Evolutionary conservation across 2,329 filamentous ascomycete genomes (phyloP).

Genomic region (Calonectria pauciramosa): DNA sequence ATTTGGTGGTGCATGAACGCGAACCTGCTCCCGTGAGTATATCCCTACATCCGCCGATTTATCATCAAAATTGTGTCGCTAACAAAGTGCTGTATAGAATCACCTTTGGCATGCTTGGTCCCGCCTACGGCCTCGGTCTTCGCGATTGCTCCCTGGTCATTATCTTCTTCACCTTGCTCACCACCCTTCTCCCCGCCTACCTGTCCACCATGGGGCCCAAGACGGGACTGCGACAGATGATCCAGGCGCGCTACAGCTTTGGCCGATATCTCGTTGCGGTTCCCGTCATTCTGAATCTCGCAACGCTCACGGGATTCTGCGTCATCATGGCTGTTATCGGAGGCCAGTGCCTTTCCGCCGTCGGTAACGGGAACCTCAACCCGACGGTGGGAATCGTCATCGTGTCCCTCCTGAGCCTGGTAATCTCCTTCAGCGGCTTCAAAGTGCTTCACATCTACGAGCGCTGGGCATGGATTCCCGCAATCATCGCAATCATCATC

Average conservation of each 20-base stretch:
- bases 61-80: too few relatives aligned
- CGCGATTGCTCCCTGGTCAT: constrained; percentile 59
- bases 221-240: constrained; percentile 63
- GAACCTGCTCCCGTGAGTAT: constrained; percentile 48
- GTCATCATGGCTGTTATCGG: constrained; percentile 63
- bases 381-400: constrained; percentile 63
- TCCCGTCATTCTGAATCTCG: constrained; percentile 57
- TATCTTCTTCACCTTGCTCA: constrained; percentile 60
- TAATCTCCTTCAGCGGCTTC: constrained; percentile 64
- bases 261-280: constrained; percentile 39
- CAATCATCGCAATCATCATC: constrained; percentile 56
- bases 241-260: constrained; percentile 57
- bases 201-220: constrained; percentile 58
- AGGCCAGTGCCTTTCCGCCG: constrained; percentile 57
- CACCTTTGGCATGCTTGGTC: constrained; percentile 59
- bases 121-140: constrained; percentile 57
- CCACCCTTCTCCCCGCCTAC: constrained; percentile 55
- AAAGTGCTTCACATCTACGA: constrained; percentile 60
- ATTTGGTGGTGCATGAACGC: constrained; percentile 50
- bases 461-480: constrained; percentile 61
- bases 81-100: constrained; percentile 46
- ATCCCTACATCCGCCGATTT: background rate
- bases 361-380: constrained; percentile 53
- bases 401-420: constrained; percentile 58
- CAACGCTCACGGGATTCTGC: constrained; percentile 62